Base-by-base conservation (phyloP, 306 rosid species). In the Medicago arabica region DNA sequence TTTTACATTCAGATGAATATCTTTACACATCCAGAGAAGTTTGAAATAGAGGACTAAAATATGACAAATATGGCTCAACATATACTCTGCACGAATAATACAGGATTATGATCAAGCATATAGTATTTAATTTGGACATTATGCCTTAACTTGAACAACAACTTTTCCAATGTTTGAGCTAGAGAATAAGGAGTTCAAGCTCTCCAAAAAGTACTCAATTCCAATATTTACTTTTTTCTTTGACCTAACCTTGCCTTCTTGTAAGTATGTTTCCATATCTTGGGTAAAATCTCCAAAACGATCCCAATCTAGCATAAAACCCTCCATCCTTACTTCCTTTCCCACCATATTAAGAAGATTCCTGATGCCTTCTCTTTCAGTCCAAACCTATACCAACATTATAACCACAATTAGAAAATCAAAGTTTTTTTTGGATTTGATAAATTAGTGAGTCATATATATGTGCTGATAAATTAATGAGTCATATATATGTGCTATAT, bases 261-360 rank as follows among this genome's bases (percentile, higher is more conserved):
- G 85, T 2, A 87, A 23, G 79, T 80, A 78, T 76, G 78, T 69
- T 62, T 86, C 80, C 91, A 90, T 90, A 15, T 83, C 87, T 68
- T 70, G 76, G 8, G 85, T 75, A 15, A 88, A 90, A 44, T 90
- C 91, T 34, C 75, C 93, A 58, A 81, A 88, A 61, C 89, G 89
- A 81, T 88, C 66, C 47, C 66, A 25, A 17, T 16, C 67, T 12
- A 86, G 55, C 89, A 88, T 51, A 76, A 81, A 86, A 1, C 93
- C 93, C 54, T 88, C 83, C 81, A 90, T 83, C 77, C 82, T 86
- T 68, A 88, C 91, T 38, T 88, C 86, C 75, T 86, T 90, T 2
- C 91, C 96, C 5, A 90, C 83, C 79, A 88, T 67, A 72, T 90
- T 88, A 78, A 90, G 67, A 69, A 86, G 88, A 77, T 88, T 88